phyloP scores from a whole-genome alignment of 2,329 filamentous ascomycete species.

The Ophiostoma tasmaniense region DNA sequence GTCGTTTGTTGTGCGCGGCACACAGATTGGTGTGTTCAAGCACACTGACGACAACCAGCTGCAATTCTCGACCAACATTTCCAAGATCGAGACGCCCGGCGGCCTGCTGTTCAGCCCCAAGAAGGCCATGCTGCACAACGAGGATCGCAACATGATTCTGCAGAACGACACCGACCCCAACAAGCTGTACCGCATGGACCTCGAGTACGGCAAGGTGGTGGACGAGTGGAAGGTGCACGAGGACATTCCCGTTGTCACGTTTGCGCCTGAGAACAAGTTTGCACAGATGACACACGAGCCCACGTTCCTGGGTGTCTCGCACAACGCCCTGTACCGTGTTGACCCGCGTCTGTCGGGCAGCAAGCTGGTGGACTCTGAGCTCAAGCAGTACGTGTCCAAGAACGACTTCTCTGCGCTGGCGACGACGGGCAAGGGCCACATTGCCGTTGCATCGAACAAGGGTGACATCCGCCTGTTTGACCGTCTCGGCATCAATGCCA shows the following conservation, averaged over 20 bases:
- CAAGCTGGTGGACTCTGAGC: constrained; percentile 84
- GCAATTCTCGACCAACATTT: constrained; percentile 95
- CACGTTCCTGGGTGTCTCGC: constrained; percentile 87
- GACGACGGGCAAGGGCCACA: constrained; percentile 92
- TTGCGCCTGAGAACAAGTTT: constrained; percentile 95
- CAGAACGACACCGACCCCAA: constrained; percentile 79
- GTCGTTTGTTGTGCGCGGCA: constrained; percentile 92
- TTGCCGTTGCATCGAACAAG: constrained; percentile 95
- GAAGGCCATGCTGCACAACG: constrained; percentile 92
- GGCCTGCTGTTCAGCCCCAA: constrained; percentile 87
- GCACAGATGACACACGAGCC: constrained; percentile 93
- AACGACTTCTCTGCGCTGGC: constrained; percentile 94
- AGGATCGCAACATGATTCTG: constrained; percentile 81
- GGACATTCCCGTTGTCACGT: constrained; percentile 84
- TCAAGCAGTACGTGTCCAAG: constrained; percentile 95
- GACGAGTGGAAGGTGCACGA: constrained; percentile 99
- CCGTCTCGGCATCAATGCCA: constrained; percentile 90
- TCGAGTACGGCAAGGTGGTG: constrained; percentile 95
- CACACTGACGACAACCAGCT: constrained; percentile 87
- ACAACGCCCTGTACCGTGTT: constrained; percentile 86
- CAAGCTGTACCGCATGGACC: constrained; percentile 91
- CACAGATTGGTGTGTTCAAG: constrained; percentile 98
- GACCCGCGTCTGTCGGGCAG: constrained; percentile 83
- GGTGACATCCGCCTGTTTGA: constrained; percentile 95
- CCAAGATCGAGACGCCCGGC: constrained; percentile 80